Base-by-base conservation (phyloP, 441 rosid genomes). In the Gossypium davidsonii region DNA sequence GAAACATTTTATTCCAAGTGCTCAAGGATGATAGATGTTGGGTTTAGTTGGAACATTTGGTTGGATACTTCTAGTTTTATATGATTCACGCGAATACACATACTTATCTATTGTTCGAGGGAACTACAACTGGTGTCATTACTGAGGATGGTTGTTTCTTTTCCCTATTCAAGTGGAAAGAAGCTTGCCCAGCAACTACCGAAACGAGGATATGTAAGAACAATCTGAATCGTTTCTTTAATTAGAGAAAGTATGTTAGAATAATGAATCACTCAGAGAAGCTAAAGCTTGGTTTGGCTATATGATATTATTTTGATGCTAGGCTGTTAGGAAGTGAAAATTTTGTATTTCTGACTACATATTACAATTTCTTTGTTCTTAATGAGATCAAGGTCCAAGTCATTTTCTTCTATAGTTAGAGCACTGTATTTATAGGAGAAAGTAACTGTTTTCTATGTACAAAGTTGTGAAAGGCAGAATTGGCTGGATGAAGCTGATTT, bases 21-120 rank as follows among this genome's bases (percentile, higher is more conserved):
- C 56, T 63, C 23, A 17, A 71, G 53, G 67, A 79, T 39, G 57
- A 62, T 23, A 34, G 72, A 61, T 83, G 53, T 70, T 69, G 58
- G 21, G 18, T 64, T 14, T 64, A 6, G 15, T 42, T 44, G 55
- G 62, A 17, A 6, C 28, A 39, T 64, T 65, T 71, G 75, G 46
- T 61, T 60, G 55, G 65, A 68, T 31, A 68, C 34, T 21, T 74
- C 71, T 74, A 66, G 69, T 60, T 69, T 76, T 23, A 25, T 62
- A 58, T 59, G 37, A 21, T 67, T 59, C 37, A 25, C 23, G 21
- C 55, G 71, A 23, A 48, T 31, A 57, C 61, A 15, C 48, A 17
- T n/a, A n/a, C 37, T 48, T 28, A 68, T n/a, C 28, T 26, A 49
- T 28, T 14, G 10, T 68, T 25, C 31, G 48, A 28, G 53, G 72